Conservation (phyloP, 2,329 filamentous ascomycete genomes). For the Verticillium albo-atrum region DNA sequence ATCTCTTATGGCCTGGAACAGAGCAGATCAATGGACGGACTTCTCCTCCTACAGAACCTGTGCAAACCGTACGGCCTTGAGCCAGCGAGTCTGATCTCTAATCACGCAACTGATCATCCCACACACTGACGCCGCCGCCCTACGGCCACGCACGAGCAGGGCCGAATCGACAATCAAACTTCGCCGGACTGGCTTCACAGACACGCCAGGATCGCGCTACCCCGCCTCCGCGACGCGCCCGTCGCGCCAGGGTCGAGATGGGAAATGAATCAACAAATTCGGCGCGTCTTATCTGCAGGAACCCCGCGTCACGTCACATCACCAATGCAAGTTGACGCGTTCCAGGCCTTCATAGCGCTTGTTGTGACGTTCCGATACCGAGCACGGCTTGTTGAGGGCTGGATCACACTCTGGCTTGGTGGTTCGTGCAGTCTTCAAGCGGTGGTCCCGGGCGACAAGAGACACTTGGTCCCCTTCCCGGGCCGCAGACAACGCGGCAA, state of each 20-base stretch:
- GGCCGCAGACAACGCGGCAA: not conserved
- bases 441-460: not conserved
- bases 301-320: not conserved
- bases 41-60: too few relatives aligned
- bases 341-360: not conserved
- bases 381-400: not conserved
- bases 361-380: not conserved
- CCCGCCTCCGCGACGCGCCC: not conserved
- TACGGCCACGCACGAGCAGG: not conserved
- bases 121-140: not conserved
- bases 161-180: not conserved
- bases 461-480: not conserved
- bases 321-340: not conserved
- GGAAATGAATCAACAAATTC: not conserved
- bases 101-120: not conserved
- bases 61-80: too few relatives aligned
- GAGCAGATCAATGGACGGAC: too few relatives aligned
- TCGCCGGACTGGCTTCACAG: not conserved
- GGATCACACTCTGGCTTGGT: not conserved
- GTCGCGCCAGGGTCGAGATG: not conserved
- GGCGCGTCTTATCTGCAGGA: not conserved
- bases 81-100: not conserved
- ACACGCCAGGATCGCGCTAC: not conserved
- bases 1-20: too few relatives aligned
- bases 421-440: not conserved